phyloP scores from a whole-genome alignment of 306 rosid genomes.

The Ormosia emarginata region DNA sequence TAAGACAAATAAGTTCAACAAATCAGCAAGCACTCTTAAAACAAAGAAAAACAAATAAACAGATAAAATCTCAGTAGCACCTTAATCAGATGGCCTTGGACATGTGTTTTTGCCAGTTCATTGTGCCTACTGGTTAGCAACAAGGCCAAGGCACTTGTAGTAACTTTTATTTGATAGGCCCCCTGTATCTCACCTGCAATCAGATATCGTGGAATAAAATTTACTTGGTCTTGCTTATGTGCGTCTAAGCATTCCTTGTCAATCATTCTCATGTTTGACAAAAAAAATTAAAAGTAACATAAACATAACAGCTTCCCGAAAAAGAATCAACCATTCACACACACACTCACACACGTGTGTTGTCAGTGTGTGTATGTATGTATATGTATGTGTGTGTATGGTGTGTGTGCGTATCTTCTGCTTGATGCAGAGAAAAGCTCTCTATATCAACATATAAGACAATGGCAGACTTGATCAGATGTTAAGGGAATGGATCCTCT shows the following conservation, averaged over 20 bases:
- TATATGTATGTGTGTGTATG: too few species aligned
- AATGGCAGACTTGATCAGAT: background rate
- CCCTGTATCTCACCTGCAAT: conserved; percentile 86
- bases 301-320: background rate
- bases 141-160: conserved; percentile 85
- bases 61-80: conserved; percentile 27
- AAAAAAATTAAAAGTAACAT: background rate
- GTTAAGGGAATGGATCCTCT: too few species aligned
- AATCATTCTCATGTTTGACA: background rate
- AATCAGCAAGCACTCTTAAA: conserved; percentile 23
- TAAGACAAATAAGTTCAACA: conserved; percentile 11
- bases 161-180: conserved; percentile 90
- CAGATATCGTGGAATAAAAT: conserved; percentile 12
- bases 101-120: conserved; percentile 58
- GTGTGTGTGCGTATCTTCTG: background rate
- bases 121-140: conserved; percentile 62
- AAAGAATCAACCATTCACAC: background rate
- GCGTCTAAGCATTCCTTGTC: background rate
- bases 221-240: background rate
- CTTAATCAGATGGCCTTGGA: conserved; percentile 72
- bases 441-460: background rate
- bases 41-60: background rate
- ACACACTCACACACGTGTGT: background rate
- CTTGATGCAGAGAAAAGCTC: background rate
- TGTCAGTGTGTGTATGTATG: background rate